These are phyloP conservation scores for Geotrichum reessii DNA, from an alignment of 1,139 yeast genomes.

Conservation along the genomic window DNA sequence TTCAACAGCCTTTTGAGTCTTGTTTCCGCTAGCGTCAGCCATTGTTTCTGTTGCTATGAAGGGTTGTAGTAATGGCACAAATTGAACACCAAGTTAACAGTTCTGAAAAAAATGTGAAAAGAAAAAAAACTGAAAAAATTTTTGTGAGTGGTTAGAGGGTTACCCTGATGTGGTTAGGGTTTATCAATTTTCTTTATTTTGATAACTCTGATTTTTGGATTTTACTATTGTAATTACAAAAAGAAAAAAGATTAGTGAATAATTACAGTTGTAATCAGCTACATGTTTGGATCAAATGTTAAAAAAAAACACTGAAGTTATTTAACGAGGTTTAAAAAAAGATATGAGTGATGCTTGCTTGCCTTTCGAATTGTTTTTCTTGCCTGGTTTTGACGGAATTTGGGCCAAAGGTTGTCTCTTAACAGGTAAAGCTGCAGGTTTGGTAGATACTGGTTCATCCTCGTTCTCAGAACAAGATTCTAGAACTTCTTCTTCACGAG, in stretches of 20 bases:
- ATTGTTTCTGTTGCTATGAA: neutral
- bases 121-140: conserved; percentile 5
- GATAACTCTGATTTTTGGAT: neutral
- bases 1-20: conserved; percentile 4
- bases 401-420: conserved; percentile 1
- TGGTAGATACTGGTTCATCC: conserved; percentile 1
- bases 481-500: conserved; percentile 17
- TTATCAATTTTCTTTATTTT: neutral
- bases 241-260: no score
- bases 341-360: conserved; percentile 16
- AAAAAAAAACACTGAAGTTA: neutral
- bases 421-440: neutral
- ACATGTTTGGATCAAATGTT: neutral
- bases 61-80: neutral
- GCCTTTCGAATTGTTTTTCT: conserved; percentile 9
- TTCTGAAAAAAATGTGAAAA: neutral
- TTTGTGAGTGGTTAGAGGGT: conserved; percentile 9
- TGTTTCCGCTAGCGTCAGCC: neutral
- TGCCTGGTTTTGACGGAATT: neutral
- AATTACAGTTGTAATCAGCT: neutral
- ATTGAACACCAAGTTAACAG: neutral
- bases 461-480: conserved; percentile 17
- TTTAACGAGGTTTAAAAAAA: conserved; percentile 12
- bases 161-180: conserved; percentile 11
- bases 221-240: no score